Conservation (phyloP, 2,329 filamentous ascomycete genomes). For the Calonectria naviculata region DNA sequence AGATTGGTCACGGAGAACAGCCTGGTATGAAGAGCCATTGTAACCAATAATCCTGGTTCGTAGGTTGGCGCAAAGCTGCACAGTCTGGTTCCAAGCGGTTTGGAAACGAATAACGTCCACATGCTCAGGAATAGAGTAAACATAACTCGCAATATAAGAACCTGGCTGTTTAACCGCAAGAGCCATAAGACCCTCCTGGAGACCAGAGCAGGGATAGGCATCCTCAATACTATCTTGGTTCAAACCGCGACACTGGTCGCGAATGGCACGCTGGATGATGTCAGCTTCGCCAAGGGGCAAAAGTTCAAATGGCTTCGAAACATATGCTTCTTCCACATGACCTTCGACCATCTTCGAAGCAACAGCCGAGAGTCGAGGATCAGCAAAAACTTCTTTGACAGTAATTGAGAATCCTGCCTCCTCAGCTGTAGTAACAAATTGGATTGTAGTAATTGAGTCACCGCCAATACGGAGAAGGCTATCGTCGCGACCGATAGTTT, state of each 20-base stretch:
- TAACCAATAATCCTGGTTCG: neutral
- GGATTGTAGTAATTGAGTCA: slow-evolving; percentile 32
- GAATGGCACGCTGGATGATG: neutral
- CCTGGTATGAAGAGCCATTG: neutral
- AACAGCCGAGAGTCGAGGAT: neutral
- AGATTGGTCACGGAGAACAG: neutral
- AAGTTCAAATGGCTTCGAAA: neutral
- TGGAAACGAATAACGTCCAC: neutral
- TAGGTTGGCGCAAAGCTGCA: neutral
- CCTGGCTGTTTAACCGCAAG: neutral
- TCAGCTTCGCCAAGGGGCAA: neutral
- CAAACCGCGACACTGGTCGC: neutral
- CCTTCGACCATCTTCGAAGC: neutral
- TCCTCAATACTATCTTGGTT: neutral
- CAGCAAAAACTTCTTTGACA: slow-evolving; percentile 5
- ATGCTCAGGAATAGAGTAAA: neutral
- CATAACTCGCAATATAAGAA: neutral
- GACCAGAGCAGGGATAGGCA: neutral
- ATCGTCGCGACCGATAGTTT: slow-evolving; percentile 23
- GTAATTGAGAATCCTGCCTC: neutral
- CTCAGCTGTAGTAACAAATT: slow-evolving; percentile 27
- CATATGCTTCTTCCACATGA: neutral
- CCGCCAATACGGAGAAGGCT: slow-evolving; percentile 9
- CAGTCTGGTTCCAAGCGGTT: neutral
- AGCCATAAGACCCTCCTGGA: slow-evolving; percentile 2